Evolutionary conservation across 352 stramenopile species (phyloP), one percentile per base, ranked within the genome.

Genomic region (Phytopythium mirpurense): DNA sequence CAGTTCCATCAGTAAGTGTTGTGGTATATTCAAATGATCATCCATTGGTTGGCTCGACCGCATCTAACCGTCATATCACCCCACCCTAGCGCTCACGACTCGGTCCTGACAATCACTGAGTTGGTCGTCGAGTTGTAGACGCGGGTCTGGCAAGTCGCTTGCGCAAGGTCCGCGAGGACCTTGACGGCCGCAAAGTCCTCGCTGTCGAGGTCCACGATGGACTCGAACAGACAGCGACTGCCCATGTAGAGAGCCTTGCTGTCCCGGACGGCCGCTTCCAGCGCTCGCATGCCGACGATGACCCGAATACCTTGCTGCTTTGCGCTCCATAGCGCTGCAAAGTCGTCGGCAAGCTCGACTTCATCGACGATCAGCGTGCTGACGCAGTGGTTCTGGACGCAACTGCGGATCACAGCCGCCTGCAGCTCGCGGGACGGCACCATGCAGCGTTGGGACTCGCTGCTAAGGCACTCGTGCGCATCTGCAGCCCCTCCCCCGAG

Each of bases 151-250:
- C 40, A 1, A 31, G 3, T 26, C 11, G 23, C 40, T 46, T 19
- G 18, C 18, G 40, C 19, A 31, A 31, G 1, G 10, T 29, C 40
- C 19, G 40, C 11, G 5, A 18, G 29, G 5, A 46, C 23, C 31
- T 31, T 29, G 11, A 46, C 11, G 3, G 19, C 14, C 19, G 19
- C 11, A 31, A 46, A 46, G 19, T 46, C 40, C 8, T 26, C 19
- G 23, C 19, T n/a, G 36, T 80, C 41, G 23, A 47, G 23, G 5
- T 47, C 41, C 23, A 47, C 9, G 23, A 47, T 5, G 12, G 23
- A 11, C 12, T 47, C 41, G n/a, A 43, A 43, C 37, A 43, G 6
- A 9, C 29, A 32, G 29, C 9, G 29, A 32, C 29, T 9, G 29
- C 9, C 29, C 29, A 10, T 5, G 29, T 32, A 10, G 29, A 32